A percentile compares a stretch with the other conserved stretches of the same genome.
These are phyloP conservation scores for Pseudodiploospora longispora DNA, from an alignment of 2,329 filamentous ascomycete species.

Conservation along the genomic window DNA sequence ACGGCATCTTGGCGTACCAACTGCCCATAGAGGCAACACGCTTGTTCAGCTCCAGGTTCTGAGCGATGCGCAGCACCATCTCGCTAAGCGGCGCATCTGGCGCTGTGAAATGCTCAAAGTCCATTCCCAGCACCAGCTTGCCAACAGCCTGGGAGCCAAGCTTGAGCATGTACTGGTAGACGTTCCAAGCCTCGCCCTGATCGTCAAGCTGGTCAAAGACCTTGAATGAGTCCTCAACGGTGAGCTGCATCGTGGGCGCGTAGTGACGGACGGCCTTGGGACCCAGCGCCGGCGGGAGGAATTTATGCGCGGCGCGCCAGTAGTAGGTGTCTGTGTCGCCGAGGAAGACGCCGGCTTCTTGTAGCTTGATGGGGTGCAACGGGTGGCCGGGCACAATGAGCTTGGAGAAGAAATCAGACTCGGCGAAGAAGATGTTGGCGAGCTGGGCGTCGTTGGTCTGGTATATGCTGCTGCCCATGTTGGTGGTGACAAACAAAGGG, in stretches of 20 bases:
- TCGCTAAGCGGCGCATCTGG: conserved; percentile 40
- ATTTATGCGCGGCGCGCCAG: conserved; percentile 50
- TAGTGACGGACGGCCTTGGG: conserved; percentile 56
- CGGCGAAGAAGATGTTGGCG: conserved; percentile 36
- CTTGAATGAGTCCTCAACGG: conserved; percentile 41
- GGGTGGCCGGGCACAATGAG: conserved; percentile 42
- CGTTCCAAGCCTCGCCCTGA: conserved; percentile 37
- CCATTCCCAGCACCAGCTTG: conserved; percentile 35
- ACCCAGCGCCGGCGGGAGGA: conserved; percentile 48
- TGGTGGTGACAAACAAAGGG: conserved; percentile 42
- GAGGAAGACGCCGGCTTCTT: conserved; percentile 35
- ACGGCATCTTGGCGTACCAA: conserved; percentile 50
- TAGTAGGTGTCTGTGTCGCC: conserved; percentile 43
- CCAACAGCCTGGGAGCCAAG: conserved; percentile 37
- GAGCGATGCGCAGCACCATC: conserved; percentile 43
- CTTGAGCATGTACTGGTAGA: conserved; percentile 43
- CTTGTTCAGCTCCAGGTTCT: conserved; percentile 49
- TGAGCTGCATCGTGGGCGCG: conserved; percentile 49
- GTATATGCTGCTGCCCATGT: conserved; percentile 41
- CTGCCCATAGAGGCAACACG: conserved; percentile 35
- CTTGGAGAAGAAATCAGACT: conserved; percentile 47
- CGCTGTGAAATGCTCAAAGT: conserved; percentile 36
- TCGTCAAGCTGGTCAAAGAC: conserved; percentile 44
- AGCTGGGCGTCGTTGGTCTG: conserved; percentile 43
- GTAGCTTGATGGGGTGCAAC: conserved; percentile 33